Evolutionary conservation across 768 basidiomycete genomes (phyloP).

Genomic region (Suillus tomentosus): DNA sequence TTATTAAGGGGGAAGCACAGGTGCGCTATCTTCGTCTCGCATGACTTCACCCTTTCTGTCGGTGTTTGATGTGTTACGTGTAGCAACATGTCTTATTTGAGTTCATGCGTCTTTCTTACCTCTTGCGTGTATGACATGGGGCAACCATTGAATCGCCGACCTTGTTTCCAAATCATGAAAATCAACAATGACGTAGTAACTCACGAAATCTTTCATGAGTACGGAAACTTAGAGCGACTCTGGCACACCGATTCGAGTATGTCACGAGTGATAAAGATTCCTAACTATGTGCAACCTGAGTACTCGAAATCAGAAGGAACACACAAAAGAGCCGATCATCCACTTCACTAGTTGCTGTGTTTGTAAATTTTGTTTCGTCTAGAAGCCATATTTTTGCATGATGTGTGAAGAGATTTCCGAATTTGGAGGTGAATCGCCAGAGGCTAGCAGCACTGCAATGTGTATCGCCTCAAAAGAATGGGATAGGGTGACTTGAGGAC

Average conservation of each 20-base stretch:
- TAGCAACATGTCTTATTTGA: background rate
- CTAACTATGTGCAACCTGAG: background rate
- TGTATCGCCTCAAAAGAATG: conserved; percentile 1
- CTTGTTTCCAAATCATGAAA: background rate
- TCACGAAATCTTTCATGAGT: background rate
- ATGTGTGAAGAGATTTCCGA: background rate
- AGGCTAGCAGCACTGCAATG: background rate
- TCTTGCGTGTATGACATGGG: background rate
- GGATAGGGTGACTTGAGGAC: background rate
- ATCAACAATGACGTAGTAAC: background rate
- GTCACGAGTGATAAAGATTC: background rate
- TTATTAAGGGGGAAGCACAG: conserved; percentile 18
- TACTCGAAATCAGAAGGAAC: background rate
- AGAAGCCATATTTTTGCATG: background rate
- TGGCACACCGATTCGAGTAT: background rate
- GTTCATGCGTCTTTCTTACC: background rate
- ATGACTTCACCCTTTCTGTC: background rate
- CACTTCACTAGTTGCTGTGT: background rate
- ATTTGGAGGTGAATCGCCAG: background rate
- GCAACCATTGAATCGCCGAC: background rate
- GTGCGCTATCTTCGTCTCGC: background rate
- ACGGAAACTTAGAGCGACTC: background rate
- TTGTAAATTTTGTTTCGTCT: background rate
- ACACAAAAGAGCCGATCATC: background rate
- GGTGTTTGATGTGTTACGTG: conserved; percentile 10